A percentile compares a stretch with the other conserved stretches of the same genome.
These are phyloP conservation scores for Pulveroboletus frians DNA, from an alignment of 768 basidiomycete species.

Conservation along the genomic window DNA sequence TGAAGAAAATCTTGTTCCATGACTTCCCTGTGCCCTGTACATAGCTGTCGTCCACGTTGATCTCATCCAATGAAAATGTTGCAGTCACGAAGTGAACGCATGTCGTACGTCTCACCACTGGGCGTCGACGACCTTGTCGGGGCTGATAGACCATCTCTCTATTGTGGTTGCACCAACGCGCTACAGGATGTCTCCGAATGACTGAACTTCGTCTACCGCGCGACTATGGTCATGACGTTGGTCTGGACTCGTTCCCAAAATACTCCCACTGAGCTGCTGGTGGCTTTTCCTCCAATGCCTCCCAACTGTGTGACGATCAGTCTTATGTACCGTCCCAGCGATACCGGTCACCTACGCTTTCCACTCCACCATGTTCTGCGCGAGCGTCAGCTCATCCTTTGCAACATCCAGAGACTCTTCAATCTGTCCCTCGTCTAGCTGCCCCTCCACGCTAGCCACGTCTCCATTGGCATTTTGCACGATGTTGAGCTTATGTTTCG, in stretches of 20 bases:
- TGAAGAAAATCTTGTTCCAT: conserved; percentile 5
- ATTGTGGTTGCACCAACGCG: background rate
- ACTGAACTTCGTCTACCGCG: background rate
- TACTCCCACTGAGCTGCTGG: conserved; percentile 87
- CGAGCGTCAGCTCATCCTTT: conserved; percentile 73
- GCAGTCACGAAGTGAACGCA: no score
- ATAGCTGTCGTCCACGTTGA: background rate
- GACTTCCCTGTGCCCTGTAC: background rate
- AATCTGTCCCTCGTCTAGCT: conserved; percentile 78
- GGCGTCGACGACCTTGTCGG: no score
- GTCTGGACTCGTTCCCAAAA: conserved; percentile 49
- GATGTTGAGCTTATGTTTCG: conserved; percentile 70
- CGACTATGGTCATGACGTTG: conserved; percentile 29
- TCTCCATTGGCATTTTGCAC: conserved; percentile 67
- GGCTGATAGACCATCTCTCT: background rate
- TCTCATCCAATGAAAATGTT: background rate
- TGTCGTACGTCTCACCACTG: no score
- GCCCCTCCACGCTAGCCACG: conserved; percentile 61
- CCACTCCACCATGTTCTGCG: conserved; percentile 86
- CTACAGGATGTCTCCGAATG: background rate
- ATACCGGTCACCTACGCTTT: conserved; percentile 68
- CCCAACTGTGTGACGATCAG: conserved; percentile 58
- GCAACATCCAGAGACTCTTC: conserved; percentile 84
- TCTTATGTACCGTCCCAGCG: background rate
- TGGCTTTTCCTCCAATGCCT: conserved; percentile 77